phyloP scores from a whole-genome alignment of 2,329 filamentous ascomycete species.

The Aquanectria penicillioides region DNA sequence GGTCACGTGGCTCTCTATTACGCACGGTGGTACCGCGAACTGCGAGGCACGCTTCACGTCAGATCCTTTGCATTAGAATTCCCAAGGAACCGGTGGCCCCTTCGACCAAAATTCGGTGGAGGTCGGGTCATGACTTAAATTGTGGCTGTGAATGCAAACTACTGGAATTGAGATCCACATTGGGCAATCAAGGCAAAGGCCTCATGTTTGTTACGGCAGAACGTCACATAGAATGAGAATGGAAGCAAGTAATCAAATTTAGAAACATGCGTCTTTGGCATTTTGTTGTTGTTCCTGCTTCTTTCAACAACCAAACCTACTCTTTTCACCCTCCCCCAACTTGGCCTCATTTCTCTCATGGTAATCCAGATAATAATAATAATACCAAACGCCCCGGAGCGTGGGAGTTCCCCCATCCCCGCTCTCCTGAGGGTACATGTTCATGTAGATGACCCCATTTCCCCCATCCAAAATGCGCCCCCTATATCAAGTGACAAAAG shows the following conservation, averaged over 20 bases:
- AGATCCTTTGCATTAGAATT: not conserved
- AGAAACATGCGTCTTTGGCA: constrained; percentile 34
- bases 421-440: constrained; percentile 36
- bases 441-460: constrained; percentile 32
- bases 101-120: too few relatives aligned
- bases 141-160: too few relatives aligned
- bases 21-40: too few relatives aligned
- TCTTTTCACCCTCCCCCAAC: constrained; percentile 33
- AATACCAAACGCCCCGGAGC: constrained; percentile 40
- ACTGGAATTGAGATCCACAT: too few relatives aligned
- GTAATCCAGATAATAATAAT: constrained; percentile 34
- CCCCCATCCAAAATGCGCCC: constrained; percentile 39
- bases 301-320: constrained; percentile 30
- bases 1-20: too few relatives aligned
- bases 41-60: too few relatives aligned
- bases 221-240: not conserved
- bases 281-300: constrained; percentile 37
- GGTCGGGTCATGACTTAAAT: too few relatives aligned
- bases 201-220: too few relatives aligned
- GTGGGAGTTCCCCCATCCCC: constrained; percentile 30
- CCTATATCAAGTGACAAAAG: constrained; percentile 39
- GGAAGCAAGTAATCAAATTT: not conserved
- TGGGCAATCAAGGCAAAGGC: too few relatives aligned
- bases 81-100: not conserved
- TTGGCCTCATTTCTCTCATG: constrained; percentile 39